A percentile compares a stretch with the other conserved stretches of the same genome.
Evolutionary conservation across 257 asterid genomes (phyloP).

Genomic region (Lavandula angustifolia): DNA sequence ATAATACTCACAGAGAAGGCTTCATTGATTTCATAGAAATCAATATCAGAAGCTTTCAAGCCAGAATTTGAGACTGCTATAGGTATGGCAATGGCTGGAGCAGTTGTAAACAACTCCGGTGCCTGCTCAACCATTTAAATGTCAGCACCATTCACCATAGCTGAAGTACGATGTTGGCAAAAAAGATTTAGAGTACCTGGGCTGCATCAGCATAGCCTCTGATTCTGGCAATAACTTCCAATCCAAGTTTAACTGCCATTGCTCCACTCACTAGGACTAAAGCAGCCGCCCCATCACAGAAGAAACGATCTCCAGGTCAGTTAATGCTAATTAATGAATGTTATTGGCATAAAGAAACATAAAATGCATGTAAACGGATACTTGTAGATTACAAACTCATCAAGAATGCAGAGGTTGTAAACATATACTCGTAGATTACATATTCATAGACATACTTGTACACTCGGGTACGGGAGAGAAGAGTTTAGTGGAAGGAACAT

Average conservation of each 20-base stretch:
- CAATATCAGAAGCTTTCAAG: slow-evolving; percentile 65
- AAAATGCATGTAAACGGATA: background rate
- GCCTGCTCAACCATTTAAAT: slow-evolving; percentile 59
- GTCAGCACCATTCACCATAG: slow-evolving; percentile 19
- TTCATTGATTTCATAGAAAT: slow-evolving; percentile 88
- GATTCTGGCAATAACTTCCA: slow-evolving; percentile 72
- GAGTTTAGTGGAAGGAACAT: too few relatives aligned
- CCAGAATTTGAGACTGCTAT: slow-evolving; percentile 83
- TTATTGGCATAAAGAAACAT: background rate
- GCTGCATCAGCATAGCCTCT: slow-evolving; percentile 96
- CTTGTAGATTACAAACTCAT: slow-evolving; percentile 9
- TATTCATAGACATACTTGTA: too few relatives aligned
- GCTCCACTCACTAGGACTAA: slow-evolving; percentile 86
- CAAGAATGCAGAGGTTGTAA: background rate
- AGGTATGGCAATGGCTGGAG: slow-evolving; percentile 96
- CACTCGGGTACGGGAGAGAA: too few relatives aligned
- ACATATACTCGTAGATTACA: too few relatives aligned
- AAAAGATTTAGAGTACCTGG: slow-evolving; percentile 51
- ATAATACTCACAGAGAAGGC: slow-evolving; percentile 80
- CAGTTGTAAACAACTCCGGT: slow-evolving; percentile 87
- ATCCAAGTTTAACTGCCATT: slow-evolving; percentile 70
- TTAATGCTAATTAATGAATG: slow-evolving; percentile 4
- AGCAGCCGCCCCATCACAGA: slow-evolving; percentile 91
- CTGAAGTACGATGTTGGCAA: slow-evolving; percentile 12
- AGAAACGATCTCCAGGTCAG: slow-evolving; percentile 16